Base-by-base conservation (phyloP, 371 early-diverging fungal genomes). In the Blakeslea trispora region DNA sequence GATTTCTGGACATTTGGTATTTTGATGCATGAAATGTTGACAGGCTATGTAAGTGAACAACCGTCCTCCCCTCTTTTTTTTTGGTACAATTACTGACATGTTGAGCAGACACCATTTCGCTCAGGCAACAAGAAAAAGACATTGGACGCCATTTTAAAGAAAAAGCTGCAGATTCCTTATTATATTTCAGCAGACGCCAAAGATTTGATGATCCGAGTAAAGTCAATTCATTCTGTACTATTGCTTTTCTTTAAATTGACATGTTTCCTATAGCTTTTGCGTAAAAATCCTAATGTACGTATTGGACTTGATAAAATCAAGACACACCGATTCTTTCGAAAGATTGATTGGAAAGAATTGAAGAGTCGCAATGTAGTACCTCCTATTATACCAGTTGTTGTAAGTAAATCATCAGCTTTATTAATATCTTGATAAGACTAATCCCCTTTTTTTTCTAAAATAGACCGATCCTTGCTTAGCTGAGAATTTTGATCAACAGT, bases 1-100 rank as follows among this genome's bases (percentile, higher is more conserved):
- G 98, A 98, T 68, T 93, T 92, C 86, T 97, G 98, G 98, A 89
- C 93, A 3, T 80, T 95, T 24, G 98, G 95, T 21, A 90, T 95
- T 41, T 77, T 95, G 45, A 81, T 95, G 61, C 94, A 89, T 74
- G 94, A 95, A 63, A 90, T 95, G 90, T 61, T 92, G 59, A 86
- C 87, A 9, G 91, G 91, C 34, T 73, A 66, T 53, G 75, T 72
- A 67, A 65, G 69, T 31, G 19, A 13, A 7, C 37, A 54, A 32
- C 18, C 1, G 8, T 23, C 9, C 40, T 39, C 3, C 8, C 22
- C 8, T 34, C 23, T 51, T 10, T 31, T 40, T 37, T 59, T 35
- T 0, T 11, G 10, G 9, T 41, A n/a, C 28, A 7, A 28, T 7
- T 28, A 7, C n/a, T 47, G 7, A 47, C 48, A 31, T 5, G 35